A percentile compares a stretch with the other conserved stretches of the same genome.
These are phyloP conservation scores for Neonectria coccinea DNA, from an alignment of 2,329 filamentous ascomycete species.

Conservation along the genomic window DNA sequence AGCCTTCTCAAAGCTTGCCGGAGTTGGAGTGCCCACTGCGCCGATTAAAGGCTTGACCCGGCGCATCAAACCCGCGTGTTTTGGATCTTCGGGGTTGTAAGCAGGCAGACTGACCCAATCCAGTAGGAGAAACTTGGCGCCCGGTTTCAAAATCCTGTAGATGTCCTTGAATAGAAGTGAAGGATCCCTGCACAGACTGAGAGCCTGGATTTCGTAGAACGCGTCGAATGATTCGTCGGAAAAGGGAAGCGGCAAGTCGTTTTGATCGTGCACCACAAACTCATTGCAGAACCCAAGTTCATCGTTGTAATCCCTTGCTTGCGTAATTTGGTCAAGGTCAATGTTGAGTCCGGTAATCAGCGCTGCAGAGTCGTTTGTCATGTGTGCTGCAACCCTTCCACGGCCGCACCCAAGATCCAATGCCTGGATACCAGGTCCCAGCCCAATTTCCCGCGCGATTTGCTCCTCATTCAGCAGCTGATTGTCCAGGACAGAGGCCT, in stretches of 20 bases:
- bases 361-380: slow-evolving; percentile 20
- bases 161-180: slow-evolving; percentile 18
- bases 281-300: slow-evolving; percentile 13
- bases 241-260: slow-evolving; percentile 23
- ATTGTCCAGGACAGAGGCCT: slow-evolving; percentile 20
- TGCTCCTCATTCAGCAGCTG: slow-evolving; percentile 25
- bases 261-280: slow-evolving; percentile 28
- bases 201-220: slow-evolving; percentile 27
- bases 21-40: slow-evolving; percentile 23
- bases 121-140: slow-evolving; percentile 20
- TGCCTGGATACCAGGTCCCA: slow-evolving; percentile 13
- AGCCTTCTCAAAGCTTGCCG: slow-evolving; percentile 19
- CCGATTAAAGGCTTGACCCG: slow-evolving; percentile 25
- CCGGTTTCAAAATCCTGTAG: slow-evolving; percentile 19
- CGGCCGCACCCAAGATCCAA: slow-evolving; percentile 27
- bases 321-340: slow-evolving; percentile 18
- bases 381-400: slow-evolving; percentile 25
- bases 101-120: slow-evolving; percentile 26
- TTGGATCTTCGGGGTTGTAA: slow-evolving; percentile 15
- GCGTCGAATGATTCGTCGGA: slow-evolving; percentile 9
- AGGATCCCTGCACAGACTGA: slow-evolving; percentile 27
- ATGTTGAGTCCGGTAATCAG: slow-evolving; percentile 24
- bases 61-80: slow-evolving; percentile 20
- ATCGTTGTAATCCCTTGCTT: slow-evolving; percentile 15
- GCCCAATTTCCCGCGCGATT: slow-evolving; percentile 12